Percentiles rank a stretch among this genome's conserved stretches.
Evolutionary conservation across 1,139 yeast genomes (phyloP).

Genomic region (Suhomyces chickasaworum): DNA sequence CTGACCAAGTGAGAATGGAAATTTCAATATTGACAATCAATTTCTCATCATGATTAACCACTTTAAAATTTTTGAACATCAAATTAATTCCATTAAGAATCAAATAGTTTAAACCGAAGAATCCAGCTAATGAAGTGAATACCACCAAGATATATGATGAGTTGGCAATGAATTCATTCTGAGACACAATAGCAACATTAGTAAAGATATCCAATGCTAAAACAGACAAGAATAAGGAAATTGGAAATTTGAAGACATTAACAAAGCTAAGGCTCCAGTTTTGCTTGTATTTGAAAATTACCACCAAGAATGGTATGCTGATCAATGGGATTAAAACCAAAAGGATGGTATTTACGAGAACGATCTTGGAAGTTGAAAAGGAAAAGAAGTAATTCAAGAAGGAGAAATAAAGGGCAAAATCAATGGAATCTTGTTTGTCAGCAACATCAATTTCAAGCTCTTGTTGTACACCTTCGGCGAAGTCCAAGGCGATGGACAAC

Average conservation of each 20-base stretch:
- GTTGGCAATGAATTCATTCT: conserved; percentile 62
- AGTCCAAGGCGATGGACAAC: conserved; percentile 70
- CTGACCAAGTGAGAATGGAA: conserved; percentile 58
- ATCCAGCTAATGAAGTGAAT: conserved; percentile 47
- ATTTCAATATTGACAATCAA: conserved; percentile 63
- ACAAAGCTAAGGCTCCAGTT: conserved; percentile 51
- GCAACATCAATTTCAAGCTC: conserved; percentile 40
- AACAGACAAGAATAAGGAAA: conserved; percentile 50
- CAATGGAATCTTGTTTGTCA: conserved; percentile 17
- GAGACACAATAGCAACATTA: conserved; percentile 29
- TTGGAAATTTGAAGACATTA: conserved; percentile 53
- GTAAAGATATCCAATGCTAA: conserved; percentile 38
- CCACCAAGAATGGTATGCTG: conserved; percentile 47
- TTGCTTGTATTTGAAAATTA: conserved; percentile 47
- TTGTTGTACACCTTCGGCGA: conserved; percentile 44
- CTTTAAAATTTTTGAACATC: conserved; percentile 50
- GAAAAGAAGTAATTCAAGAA: conserved; percentile 61
- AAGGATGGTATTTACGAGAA: conserved; percentile 50
- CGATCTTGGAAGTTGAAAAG: conserved; percentile 49
- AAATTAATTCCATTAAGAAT: conserved; percentile 50
- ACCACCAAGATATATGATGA: conserved; percentile 45
- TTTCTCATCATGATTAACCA: conserved; percentile 70
- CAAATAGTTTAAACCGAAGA: conserved; percentile 57
- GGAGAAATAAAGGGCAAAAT: conserved; percentile 64
- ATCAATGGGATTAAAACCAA: conserved; percentile 59